A percentile compares a stretch with the other conserved stretches of the same genome.
phyloP scores from a whole-genome alignment of 106 monocot species.

The Posidonia australis region DNA sequence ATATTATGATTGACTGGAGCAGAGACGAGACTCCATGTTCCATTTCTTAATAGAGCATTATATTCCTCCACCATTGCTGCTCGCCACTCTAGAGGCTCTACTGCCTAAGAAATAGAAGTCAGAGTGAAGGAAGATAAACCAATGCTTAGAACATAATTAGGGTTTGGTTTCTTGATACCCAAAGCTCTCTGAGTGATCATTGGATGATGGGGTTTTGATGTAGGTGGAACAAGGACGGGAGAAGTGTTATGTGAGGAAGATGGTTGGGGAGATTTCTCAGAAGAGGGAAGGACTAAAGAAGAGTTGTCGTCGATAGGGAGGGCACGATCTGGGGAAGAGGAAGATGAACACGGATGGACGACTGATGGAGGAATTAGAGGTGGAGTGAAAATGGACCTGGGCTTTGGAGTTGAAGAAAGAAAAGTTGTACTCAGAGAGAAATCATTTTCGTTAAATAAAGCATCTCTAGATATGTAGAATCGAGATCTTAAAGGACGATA shows the following conservation, averaged over 20 bases:
- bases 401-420: background rate
- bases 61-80: slow-evolving; percentile 3
- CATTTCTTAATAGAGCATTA: background rate
- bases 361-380: background rate
- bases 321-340: too few species aligned
- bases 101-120: background rate
- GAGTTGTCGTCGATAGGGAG: too few species aligned
- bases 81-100: too few species aligned
- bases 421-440: background rate
- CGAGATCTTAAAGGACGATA: background rate
- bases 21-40: background rate
- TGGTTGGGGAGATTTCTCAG: background rate
- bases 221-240: background rate
- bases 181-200: background rate
- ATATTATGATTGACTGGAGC: too few species aligned
- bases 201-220: background rate
- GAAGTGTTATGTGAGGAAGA: background rate
- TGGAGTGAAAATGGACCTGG: background rate
- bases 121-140: background rate
- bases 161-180: background rate
- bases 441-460: background rate
- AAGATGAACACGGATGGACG: background rate
- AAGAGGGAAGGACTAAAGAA: too few species aligned
- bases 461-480: background rate
- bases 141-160: background rate